phyloP scores from a whole-genome alignment of 768 basidiomycete species.

The Suillus spraguei region DNA sequence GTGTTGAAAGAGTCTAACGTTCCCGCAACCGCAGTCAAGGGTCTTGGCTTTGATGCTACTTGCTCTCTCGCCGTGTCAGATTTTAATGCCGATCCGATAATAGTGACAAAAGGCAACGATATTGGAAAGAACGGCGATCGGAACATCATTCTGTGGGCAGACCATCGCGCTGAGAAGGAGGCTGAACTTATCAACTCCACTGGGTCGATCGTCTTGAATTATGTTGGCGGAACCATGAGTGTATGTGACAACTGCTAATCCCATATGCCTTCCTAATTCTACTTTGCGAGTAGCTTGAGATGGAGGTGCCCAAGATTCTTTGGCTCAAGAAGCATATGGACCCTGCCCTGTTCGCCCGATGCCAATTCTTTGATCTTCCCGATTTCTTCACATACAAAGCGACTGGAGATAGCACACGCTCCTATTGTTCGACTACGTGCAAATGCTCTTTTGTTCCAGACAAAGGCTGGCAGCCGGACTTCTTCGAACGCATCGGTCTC shows the following conservation, averaged over 20 bases:
- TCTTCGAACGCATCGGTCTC: slow-evolving; percentile 86
- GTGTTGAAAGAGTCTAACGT: slow-evolving; percentile 64
- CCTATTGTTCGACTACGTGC: slow-evolving; percentile 93
- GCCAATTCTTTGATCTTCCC: slow-evolving; percentile 92
- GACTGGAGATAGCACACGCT: slow-evolving; percentile 71
- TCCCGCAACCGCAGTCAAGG: slow-evolving; percentile 67
- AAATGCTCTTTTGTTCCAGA: slow-evolving; percentile 92
- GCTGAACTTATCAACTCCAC: slow-evolving; percentile 88
- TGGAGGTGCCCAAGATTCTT: slow-evolving; percentile 97
- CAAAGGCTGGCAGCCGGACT: slow-evolving; percentile 87
- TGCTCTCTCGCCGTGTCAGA: slow-evolving; percentile 92
- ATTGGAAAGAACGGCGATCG: slow-evolving; percentile 71
- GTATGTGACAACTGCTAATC: slow-evolving; percentile 43
- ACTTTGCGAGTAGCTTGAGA: slow-evolving; percentile 69
- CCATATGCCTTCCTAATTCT: slow-evolving; percentile 13
- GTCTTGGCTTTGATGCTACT: slow-evolving; percentile 94
- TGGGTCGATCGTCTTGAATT: slow-evolving; percentile 84
- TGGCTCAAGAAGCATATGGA: slow-evolving; percentile 95
- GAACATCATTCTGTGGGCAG: slow-evolving; percentile 95
- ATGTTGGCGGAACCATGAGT: slow-evolving; percentile 96
- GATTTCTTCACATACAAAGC: slow-evolving; percentile 95
- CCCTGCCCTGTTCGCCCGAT: slow-evolving; percentile 63
- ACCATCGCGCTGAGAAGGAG: slow-evolving; percentile 92
- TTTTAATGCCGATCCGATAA: slow-evolving; percentile 69
- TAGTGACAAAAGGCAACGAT: slow-evolving; percentile 67